Evolutionary conservation across 768 basidiomycete genomes (phyloP).

Genomic region (Termitomyces bulborhizus): DNA sequence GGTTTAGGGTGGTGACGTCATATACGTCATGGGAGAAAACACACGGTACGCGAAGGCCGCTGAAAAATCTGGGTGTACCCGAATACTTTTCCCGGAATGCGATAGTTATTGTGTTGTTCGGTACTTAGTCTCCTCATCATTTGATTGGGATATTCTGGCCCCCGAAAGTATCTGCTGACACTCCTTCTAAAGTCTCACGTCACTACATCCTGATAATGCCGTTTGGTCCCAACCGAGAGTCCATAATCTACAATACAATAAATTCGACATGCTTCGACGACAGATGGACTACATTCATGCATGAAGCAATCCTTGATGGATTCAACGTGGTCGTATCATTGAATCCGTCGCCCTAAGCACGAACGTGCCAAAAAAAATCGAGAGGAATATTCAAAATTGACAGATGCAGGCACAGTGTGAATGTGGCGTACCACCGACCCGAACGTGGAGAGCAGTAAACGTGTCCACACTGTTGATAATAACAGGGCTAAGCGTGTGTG

Average conservation of each 20-base stretch:
- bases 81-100: not conserved
- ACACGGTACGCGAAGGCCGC: not conserved
- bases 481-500: not conserved
- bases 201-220: not conserved
- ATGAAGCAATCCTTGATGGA: not conserved
- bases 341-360: not conserved
- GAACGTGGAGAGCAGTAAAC: not conserved
- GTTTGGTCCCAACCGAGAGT: not conserved
- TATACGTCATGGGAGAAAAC: not conserved
- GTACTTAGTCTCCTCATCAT: not conserved
- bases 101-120: not conserved
- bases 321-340: not conserved
- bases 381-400: not conserved
- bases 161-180: not conserved
- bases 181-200: not conserved
- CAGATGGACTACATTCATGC: not conserved
- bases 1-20: constrained; percentile 1
- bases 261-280: not conserved
- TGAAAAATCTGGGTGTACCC: not conserved
- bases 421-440: constrained; percentile 9
- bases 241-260: not conserved
- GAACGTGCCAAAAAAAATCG: not conserved
- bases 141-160: constrained; percentile 1
- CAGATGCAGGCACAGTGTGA: not conserved
- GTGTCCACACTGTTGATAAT: not conserved